Percentiles rank a stretch among this genome's conserved stretches.
Conservation (phyloP, 805 yeast species). For the Dipodascus geniculatus region DNA sequence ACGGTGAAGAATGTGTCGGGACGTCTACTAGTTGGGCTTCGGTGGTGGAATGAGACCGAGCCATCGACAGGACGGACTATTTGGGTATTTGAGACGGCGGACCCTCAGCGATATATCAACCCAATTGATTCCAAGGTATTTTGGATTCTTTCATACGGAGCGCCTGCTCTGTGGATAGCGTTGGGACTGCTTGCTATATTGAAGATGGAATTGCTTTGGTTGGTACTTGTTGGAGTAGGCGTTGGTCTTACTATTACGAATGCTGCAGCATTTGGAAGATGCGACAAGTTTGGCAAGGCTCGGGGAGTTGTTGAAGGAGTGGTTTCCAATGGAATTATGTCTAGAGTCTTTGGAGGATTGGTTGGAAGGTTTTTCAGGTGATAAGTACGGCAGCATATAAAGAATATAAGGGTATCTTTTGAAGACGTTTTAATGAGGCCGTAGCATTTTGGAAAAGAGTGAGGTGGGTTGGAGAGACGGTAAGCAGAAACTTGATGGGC, state of each 20-base stretch:
- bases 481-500: no score
- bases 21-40: constrained; percentile 71
- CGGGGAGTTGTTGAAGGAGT: constrained; percentile 41
- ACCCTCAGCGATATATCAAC: constrained; percentile 52
- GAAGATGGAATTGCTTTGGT: constrained; percentile 58
- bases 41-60: constrained; percentile 88
- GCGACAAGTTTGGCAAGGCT: constrained; percentile 87
- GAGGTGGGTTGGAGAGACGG: no score
- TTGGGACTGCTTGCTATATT: constrained; percentile 69
- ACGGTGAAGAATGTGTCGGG: constrained; percentile 87
- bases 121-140: constrained; percentile 86
- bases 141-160: constrained; percentile 66
- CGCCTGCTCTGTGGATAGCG: constrained; percentile 66
- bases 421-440: no score
- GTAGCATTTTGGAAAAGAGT: no score
- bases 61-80: constrained; percentile 49
- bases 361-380: not conserved
- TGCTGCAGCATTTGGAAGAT: constrained; percentile 79
- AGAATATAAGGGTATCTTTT: no score
- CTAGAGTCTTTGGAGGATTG: not conserved
- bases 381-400: not conserved
- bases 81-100: constrained; percentile 86
- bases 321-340: constrained; percentile 16
- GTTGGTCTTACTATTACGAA: constrained; percentile 65
- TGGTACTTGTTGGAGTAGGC: constrained; percentile 40